Evolutionary conservation across 805 yeast species (phyloP).

Genomic region (Wickerhamiella qilinensis): DNA sequence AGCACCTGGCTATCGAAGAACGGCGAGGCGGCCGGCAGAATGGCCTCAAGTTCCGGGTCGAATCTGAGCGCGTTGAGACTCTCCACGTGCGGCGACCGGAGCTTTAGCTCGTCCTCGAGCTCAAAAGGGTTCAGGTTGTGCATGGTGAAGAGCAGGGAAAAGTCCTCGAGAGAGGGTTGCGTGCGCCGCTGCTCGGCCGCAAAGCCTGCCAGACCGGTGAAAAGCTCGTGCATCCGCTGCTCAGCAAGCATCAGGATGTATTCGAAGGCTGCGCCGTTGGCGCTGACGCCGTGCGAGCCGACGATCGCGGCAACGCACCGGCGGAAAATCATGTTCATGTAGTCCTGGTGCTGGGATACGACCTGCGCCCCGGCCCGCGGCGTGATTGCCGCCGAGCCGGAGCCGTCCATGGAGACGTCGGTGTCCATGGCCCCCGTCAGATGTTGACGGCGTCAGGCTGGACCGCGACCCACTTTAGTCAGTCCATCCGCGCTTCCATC

Average conservation of each 20-base stretch:
- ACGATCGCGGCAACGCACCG: conserved; percentile 17
- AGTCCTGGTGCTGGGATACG: conserved; percentile 6
- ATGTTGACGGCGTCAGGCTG: too few relatives aligned
- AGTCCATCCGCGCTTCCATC: too few relatives aligned
- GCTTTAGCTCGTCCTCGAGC: conserved; percentile 16
- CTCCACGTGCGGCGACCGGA: conserved; percentile 12
- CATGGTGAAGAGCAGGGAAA: conserved; percentile 18
- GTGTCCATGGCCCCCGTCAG: too few relatives aligned
- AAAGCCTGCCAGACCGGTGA: conserved; percentile 15
- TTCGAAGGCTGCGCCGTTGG: conserved; percentile 14
- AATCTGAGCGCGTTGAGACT: conserved; percentile 16
- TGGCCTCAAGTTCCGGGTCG: conserved; percentile 20
- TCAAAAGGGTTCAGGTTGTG: conserved; percentile 18
- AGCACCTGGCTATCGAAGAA: conserved; percentile 30
- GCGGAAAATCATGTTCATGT: conserved; percentile 13
- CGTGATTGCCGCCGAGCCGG: too few relatives aligned
- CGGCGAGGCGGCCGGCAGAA: conserved; percentile 30
- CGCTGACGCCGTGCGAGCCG: conserved; percentile 8
- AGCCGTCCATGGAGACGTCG: too few relatives aligned
- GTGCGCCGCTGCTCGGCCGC: conserved; percentile 22
- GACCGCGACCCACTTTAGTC: too few relatives aligned
- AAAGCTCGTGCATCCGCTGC: conserved; percentile 15
- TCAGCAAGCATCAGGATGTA: conserved; percentile 21
- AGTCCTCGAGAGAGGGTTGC: conserved; percentile 21
- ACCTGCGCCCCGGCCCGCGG: too few relatives aligned